phyloP scores from a whole-genome alignment of 2,329 filamentous ascomycete species.

The Fonsecaea pedrosoi region DNA sequence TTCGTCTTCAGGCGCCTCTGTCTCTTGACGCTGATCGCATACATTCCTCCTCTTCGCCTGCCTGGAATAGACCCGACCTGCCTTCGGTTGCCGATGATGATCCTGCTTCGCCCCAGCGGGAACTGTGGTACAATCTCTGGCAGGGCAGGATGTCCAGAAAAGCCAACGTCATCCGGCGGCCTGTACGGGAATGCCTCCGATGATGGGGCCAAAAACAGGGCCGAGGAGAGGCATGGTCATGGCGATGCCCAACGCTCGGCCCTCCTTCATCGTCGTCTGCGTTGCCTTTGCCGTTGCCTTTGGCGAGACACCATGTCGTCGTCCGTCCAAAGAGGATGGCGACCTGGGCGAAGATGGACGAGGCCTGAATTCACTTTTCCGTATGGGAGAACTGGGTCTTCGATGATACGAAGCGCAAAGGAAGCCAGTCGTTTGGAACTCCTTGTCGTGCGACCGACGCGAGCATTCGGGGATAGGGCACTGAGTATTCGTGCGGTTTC shows the following conservation, averaged over 20 bases:
- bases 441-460: slow-evolving; percentile 57
- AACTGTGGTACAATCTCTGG: too few relatives aligned
- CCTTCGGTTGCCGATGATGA: too few relatives aligned
- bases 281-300: background rate
- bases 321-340: slow-evolving; percentile 11
- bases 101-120: too few relatives aligned
- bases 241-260: slow-evolving; percentile 62
- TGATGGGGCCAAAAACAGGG: slow-evolving; percentile 61
- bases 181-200: slow-evolving; percentile 65
- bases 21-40: too few relatives aligned
- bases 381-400: too few relatives aligned
- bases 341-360: slow-evolving; percentile 11
- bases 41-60: too few relatives aligned
- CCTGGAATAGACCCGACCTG: too few relatives aligned
- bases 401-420: slow-evolving; percentile 48
- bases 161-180: slow-evolving; percentile 37
- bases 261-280: too few relatives aligned
- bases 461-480: slow-evolving; percentile 48
- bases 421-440: slow-evolving; percentile 47
- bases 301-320: slow-evolving; percentile 4
- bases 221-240: slow-evolving; percentile 62
- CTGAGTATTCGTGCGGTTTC: slow-evolving; percentile 66
- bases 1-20: too few relatives aligned
- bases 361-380: slow-evolving; percentile 37
- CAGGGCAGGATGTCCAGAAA: slow-evolving; percentile 50